Evolutionary conservation across 2,329 filamentous ascomycete species (phyloP), one percentile per base, ranked within the genome.

Genomic region (Rhexocercosporidium sp.): DNA sequence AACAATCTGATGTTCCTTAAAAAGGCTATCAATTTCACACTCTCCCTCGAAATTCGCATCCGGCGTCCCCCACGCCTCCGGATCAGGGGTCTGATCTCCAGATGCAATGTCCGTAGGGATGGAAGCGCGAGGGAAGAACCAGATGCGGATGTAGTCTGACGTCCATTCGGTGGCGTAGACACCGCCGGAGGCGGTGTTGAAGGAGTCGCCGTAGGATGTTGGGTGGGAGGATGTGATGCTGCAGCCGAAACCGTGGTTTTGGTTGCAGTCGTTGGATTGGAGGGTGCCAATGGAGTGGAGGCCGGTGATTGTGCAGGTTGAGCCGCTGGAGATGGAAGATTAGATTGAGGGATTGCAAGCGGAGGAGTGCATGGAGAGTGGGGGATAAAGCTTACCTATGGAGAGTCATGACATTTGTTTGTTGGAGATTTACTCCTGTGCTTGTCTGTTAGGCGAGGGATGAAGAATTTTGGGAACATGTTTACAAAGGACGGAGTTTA

Each of bases 101-200:
- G 78, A 78, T 7, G 79, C 76, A 57, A 94, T 89, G 74, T 96
- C 89, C 0, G 77, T 74, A 0, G 93, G 92, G 47, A 94, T 86
- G 8, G 78, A 75, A 37, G 78, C 79, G 20, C 90, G 87, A 1
- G 88, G 81, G 78, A 94, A 96, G 81, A 91, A 91, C 88, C 89
- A 96, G 70, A 96, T 82, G 62, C 84, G 87, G 77, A 96, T 92
- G 69, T 84, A 84, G 0, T 85, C 77, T 29, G 85, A 83, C 1
- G 90, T 93, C 91, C 93, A 95, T 74, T 90, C 82, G 66, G 89
- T 85, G 6, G 88, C 89, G 73, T 91, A 92, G 3, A 92, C 84
- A 0, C 83, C 82, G 57, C 87, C 83, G 0, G 89, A 89, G 67
- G 73, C 79, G 67, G 69, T 78, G 75, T 59, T 75, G 83, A 86